Evolutionary conservation across 768 basidiomycete genomes (phyloP).

Genomic region (Tricholoma terreum): DNA sequence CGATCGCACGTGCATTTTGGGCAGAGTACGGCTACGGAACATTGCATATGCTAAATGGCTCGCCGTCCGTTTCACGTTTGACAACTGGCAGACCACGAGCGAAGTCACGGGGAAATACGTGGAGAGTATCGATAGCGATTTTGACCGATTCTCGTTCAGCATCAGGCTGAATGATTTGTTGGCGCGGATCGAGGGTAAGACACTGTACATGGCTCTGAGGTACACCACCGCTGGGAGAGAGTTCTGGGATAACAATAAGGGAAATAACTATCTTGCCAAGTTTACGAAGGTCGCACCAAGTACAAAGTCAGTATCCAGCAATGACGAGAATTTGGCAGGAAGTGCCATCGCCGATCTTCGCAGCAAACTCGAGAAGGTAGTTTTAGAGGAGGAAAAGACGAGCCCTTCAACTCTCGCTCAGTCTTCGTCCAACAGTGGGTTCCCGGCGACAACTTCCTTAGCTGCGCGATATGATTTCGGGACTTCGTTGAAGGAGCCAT

Average conservation of each 20-base stretch:
- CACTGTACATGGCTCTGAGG: conserved; percentile 73
- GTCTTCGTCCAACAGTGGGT: conserved; percentile 32
- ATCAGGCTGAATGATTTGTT: conserved; percentile 79
- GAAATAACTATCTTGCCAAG: conserved; percentile 72
- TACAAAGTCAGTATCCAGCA: conserved; percentile 20
- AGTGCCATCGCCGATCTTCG: conserved; percentile 46
- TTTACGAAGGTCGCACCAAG: conserved; percentile 44
- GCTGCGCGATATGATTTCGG: conserved; percentile 59
- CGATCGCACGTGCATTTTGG: conserved; percentile 58
- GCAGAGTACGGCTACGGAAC: conserved; percentile 78
- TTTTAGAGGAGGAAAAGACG: conserved; percentile 29
- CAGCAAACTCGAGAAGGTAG: conserved; percentile 66
- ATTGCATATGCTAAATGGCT: conserved; percentile 86
- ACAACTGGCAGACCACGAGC: conserved; percentile 93
- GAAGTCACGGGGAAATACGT: conserved; percentile 81
- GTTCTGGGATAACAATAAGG: conserved; percentile 90
- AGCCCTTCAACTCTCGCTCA: conserved; percentile 13
- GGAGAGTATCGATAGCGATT: conserved; percentile 43
- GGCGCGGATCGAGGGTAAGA: conserved; percentile 77
- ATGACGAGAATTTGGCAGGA: conserved; percentile 33
- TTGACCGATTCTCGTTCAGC: conserved; percentile 75
- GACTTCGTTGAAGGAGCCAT: conserved; percentile 47
- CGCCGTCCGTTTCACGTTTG: conserved; percentile 88
- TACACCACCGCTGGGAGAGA: conserved; percentile 70
- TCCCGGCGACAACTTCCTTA: conserved; percentile 28